phyloP scores from a whole-genome alignment of 2,329 filamentous ascomycete genomes.

The Aspergillus bombycis region DNA sequence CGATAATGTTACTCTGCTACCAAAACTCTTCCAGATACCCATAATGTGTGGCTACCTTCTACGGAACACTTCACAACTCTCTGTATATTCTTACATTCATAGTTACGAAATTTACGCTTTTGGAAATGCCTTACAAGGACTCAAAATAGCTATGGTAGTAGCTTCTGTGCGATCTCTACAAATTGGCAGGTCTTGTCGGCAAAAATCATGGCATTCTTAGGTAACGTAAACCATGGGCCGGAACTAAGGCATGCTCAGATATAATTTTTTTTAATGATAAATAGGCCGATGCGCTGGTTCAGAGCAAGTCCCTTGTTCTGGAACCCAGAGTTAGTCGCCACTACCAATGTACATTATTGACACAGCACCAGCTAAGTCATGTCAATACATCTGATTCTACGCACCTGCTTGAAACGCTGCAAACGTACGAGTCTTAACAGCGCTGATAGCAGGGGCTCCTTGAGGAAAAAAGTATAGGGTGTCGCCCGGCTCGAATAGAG shows the following conservation, averaged over 20 bases:
- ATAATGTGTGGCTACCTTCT: not conserved
- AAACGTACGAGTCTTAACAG: not conserved
- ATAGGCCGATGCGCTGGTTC: not conserved
- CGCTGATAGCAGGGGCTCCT: not conserved
- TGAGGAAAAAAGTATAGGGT: not conserved
- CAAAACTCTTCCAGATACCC: not conserved
- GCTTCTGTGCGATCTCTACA: not conserved
- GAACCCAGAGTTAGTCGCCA: not conserved
- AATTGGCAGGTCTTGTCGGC: not conserved
- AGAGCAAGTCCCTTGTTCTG: not conserved
- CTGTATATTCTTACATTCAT: not conserved
- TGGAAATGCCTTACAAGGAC: not conserved
- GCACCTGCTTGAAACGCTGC: not conserved
- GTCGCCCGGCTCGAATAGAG: not conserved
- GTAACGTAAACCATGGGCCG: no score
- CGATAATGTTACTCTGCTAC: slow-evolving; percentile 11
- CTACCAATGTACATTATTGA: not conserved
- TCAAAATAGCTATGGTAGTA: not conserved
- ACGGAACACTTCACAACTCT: not conserved
- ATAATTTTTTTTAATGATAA: not conserved
- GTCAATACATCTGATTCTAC: not conserved
- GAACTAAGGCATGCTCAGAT: not conserved
- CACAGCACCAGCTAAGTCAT: not conserved
- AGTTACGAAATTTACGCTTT: not conserved
- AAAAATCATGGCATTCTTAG: not conserved